These are phyloP conservation scores for Pistacia vera DNA, from an alignment of 345 rosid genomes.

Conservation along the genomic window DNA sequence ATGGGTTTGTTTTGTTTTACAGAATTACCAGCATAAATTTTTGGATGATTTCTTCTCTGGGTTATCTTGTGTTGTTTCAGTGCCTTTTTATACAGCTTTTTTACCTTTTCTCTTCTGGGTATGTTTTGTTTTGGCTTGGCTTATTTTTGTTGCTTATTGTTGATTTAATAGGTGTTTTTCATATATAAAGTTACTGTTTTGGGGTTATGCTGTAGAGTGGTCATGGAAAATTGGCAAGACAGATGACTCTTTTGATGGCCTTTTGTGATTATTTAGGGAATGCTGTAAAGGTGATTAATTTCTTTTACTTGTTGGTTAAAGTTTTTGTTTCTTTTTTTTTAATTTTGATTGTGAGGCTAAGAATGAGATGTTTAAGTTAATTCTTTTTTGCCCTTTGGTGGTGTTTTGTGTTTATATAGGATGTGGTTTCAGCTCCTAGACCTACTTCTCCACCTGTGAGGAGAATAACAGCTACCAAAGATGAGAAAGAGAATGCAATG, in stretches of 20 bases:
- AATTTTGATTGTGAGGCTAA: conserved; percentile 7
- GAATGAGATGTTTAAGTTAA: conserved; percentile 5
- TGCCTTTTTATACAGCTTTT: conserved; percentile 95
- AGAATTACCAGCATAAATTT: conserved; percentile 64
- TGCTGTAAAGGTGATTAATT: conserved; percentile 66
- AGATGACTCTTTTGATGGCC: conserved; percentile 95
- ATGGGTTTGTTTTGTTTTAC: conserved; percentile 23
- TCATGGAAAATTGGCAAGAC: conserved; percentile 96
- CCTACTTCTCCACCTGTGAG: conserved; percentile 92
- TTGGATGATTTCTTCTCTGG: conserved; percentile 84
- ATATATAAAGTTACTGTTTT: conserved; percentile 16
- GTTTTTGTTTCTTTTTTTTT: background rate
- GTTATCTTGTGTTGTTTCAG: conserved; percentile 93
- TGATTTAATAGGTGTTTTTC: background rate
- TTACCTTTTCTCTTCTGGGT: conserved; percentile 99
- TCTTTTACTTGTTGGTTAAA: background rate
- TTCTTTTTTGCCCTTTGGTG: conserved; percentile 7
- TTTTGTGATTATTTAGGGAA: conserved; percentile 94
- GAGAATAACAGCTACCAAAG: conserved; percentile 84
- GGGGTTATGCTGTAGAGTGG: conserved; percentile 65
- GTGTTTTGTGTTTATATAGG: conserved; percentile 45
- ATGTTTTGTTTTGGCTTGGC: conserved; percentile 18
- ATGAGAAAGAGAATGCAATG: conserved; percentile 94
- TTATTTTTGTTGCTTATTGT: background rate
- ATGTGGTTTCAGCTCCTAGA: conserved; percentile 92